A percentile compares a stretch with the other conserved stretches of the same genome.
phyloP scores from a whole-genome alignment of 164 flowering plant species.

The Tinospora cordifolia region DNA sequence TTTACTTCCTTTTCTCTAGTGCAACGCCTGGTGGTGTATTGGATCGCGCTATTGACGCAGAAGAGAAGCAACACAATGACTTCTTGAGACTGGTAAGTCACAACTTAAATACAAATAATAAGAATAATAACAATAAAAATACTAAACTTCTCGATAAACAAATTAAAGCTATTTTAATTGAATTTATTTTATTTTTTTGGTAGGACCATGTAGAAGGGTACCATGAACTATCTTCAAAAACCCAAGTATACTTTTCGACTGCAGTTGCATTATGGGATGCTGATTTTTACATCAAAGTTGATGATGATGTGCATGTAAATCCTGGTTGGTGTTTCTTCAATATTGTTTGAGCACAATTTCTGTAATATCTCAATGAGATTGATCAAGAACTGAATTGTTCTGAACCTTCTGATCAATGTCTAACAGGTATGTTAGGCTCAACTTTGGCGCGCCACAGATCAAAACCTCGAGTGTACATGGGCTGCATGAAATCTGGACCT shows the following conservation, averaged over 20 bases:
- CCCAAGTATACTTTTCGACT: not conserved
- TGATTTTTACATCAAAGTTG: not conserved
- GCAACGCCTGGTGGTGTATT: not conserved
- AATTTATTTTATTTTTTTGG: no score
- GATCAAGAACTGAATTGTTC: no score
- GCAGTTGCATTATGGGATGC: not conserved
- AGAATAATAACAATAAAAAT: no score
- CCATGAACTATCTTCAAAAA: conserved; percentile 1
- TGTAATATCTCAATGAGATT: no score
- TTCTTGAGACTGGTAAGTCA: not conserved
- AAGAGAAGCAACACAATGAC: not conserved
- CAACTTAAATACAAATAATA: no score
- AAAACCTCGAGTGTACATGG: conserved; percentile 2
- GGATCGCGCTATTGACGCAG: not conserved
- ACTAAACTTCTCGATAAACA: no score
- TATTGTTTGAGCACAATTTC: no score
- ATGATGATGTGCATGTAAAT: conserved; percentile 2
- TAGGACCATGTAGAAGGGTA: not conserved
- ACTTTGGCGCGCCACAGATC: not conserved
- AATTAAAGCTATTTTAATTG: no score
- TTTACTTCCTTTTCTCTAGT: not conserved
- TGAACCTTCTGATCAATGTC: no score
- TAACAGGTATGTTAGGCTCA: not conserved
- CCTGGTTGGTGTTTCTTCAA: not conserved
- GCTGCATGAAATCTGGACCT: conserved; percentile 4